Evolutionary conservation across 345 rosid species (phyloP), one percentile per base, ranked within the genome.

Genomic region (Diplotaxis tenuifolia): DNA sequence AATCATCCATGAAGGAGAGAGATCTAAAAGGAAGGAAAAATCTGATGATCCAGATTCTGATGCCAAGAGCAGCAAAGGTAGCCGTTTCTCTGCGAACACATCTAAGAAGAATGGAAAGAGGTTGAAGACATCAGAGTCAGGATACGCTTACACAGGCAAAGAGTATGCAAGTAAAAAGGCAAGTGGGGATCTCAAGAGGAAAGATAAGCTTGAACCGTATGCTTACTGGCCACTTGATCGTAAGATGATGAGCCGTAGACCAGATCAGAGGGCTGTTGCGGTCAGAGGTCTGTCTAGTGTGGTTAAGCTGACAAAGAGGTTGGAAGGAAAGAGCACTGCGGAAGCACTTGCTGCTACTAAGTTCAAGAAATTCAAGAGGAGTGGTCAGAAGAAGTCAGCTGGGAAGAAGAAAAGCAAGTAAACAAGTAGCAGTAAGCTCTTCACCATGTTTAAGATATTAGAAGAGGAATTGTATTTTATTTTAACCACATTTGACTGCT

Each of bases 141-240:
- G 98, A 42, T 87, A 96, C 86, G 86, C 98, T 9, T 87, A 90
- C 84, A 95, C 92, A 0, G 99, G 99, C 19, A 85, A 53, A 14
- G 98, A 88, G 82, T 90, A 93, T 73, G 84, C 86, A 28, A 92
- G 87, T 84, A 95, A 87, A 85, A 95, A 92, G 79, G 97, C 94
- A 15, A 82, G 88, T 36, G 98, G 98, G 0, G 98, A 95, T 71
- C 79, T 95, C 28, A 87, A 78, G 82, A 87, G 83, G 86, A 95
- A 92, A 80, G 98, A 85, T 49, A 95, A 92, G 79, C 88, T 95
- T 12, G 98, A 91, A 72, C 98, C 99, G 0, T 92, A 90, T 71
- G 99, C 99, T 0, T 95, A 92, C 68, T 95, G 99, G 99, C 98
- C 99, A 1, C 87, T 95, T 6, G 98, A 95, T 68, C 88, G 97